Percentiles rank a stretch among this genome's conserved stretches.
Evolutionary conservation across 2,329 filamentous ascomycete genomes (phyloP).

Genomic region (Diplodia corticola): DNA sequence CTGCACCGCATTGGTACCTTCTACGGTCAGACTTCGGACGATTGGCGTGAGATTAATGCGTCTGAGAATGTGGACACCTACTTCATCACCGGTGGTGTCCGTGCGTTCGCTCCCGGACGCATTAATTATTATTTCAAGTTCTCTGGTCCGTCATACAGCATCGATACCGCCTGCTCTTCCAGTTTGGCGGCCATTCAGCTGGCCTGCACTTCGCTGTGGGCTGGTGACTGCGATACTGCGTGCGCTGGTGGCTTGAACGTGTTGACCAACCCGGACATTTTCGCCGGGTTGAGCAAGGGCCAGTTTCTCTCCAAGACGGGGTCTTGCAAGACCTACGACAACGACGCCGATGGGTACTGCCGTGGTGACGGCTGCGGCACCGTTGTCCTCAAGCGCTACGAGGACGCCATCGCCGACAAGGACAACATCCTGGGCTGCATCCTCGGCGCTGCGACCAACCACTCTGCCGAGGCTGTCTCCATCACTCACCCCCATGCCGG

Average conservation of each 20-base stretch:
- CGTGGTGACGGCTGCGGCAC: constrained; percentile 74
- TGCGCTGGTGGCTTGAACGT: constrained; percentile 77
- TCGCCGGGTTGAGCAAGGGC: constrained; percentile 71
- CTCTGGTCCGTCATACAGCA: constrained; percentile 68
- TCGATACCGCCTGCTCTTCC: constrained; percentile 79
- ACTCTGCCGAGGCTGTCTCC: constrained; percentile 76
- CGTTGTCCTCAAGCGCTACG: constrained; percentile 75
- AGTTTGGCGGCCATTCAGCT: constrained; percentile 71
- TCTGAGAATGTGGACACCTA: constrained; percentile 70
- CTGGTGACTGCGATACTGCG: constrained; percentile 77
- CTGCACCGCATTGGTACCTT: constrained; percentile 68
- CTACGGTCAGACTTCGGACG: constrained; percentile 73
- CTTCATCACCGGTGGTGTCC: constrained; percentile 64
- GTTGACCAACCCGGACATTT: constrained; percentile 79
- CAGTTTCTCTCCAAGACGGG: constrained; percentile 78
- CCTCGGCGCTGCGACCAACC: constrained; percentile 73
- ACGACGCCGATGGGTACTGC: constrained; percentile 79
- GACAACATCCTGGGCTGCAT: constrained; percentile 74
- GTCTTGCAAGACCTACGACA: constrained; percentile 78
- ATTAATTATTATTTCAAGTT: constrained; percentile 80
- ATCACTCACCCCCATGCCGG: constrained; percentile 82
- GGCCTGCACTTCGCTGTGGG: constrained; percentile 71
- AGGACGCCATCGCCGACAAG: constrained; percentile 74
- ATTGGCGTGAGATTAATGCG: constrained; percentile 75
- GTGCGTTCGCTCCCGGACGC: constrained; percentile 62